A percentile compares a stretch with the other conserved stretches of the same genome.
Evolutionary conservation across 1,284 basidiomycete species (phyloP).

Genomic region (Tylopilus sp.): DNA sequence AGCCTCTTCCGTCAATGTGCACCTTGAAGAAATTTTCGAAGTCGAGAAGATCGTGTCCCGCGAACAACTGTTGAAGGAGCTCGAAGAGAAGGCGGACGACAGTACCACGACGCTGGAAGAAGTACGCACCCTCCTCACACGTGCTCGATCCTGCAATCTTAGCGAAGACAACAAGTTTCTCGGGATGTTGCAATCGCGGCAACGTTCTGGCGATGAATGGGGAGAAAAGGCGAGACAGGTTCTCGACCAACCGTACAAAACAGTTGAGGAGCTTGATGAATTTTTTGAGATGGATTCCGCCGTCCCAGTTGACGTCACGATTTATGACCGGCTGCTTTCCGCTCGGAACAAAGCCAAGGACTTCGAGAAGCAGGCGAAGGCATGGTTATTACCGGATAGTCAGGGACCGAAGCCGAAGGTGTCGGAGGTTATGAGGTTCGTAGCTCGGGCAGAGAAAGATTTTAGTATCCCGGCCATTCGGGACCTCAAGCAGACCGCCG

Average conservation of each 20-base stretch:
- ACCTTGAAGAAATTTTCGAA: constrained; percentile 69
- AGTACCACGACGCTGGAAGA: constrained; percentile 61
- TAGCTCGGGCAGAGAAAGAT: constrained; percentile 69
- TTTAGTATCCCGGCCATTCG: constrained; percentile 64
- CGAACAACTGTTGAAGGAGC: constrained; percentile 65
- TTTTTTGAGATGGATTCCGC: constrained; percentile 58
- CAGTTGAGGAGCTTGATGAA: constrained; percentile 69
- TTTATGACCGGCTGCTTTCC: constrained; percentile 60
- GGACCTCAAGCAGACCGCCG: constrained; percentile 65
- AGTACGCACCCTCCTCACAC: constrained; percentile 62
- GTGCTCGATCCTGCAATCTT: constrained; percentile 70
- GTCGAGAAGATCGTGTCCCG: constrained; percentile 76
- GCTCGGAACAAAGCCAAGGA: constrained; percentile 66
- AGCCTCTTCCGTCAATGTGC: constrained; percentile 74
- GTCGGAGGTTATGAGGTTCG: constrained; percentile 63
- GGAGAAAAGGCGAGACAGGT: constrained; percentile 62
- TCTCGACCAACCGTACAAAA: constrained; percentile 64
- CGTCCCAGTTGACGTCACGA: constrained; percentile 61
- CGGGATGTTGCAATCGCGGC: constrained; percentile 54
- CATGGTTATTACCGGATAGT: constrained; percentile 60
- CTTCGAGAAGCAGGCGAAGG: constrained; percentile 71
- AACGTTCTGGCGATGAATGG: constrained; percentile 67
- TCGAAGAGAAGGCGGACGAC: constrained; percentile 65
- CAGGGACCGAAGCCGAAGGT: constrained; percentile 57
- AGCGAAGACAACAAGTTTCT: constrained; percentile 59